Evolutionary conservation across 1,284 basidiomycete species (phyloP), one percentile per base, ranked within the genome.

Genomic region (Gomphus bonarii): DNA sequence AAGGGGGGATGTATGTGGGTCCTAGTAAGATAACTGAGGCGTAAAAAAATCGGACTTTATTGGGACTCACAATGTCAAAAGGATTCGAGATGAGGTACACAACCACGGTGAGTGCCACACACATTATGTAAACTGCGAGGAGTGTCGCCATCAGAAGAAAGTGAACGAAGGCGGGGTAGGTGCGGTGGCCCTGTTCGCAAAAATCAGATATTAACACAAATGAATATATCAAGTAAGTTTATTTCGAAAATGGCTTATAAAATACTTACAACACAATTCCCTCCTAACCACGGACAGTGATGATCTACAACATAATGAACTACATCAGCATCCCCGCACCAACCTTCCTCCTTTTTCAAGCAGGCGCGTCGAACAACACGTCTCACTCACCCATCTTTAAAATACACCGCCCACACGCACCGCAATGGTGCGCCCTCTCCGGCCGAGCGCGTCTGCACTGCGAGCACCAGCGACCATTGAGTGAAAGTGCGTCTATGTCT

Each of bases 261-360:
- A n/a, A 35, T 18, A 74, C 83, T 66, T 66, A 87, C 87, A 54
- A 95, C 79, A 68, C 91, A 95, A 66, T 78, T 85, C 55, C 75
- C 72, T 42, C 81, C 88, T 14, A 94, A 72, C 91, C 91, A 95
- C 3, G 85, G 85, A 66, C 91, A 95, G 66, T 95, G 91, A 67
- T 94, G 91, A 67, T 95, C 91, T 89, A 40, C 22, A 53, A 61
- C 42, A 58, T 59, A 47, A 62, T 31, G 8, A 16, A 11, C 9
- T 10, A 46, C 28, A 48, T 48, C 14, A 48, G 25, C 25, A 43
- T 43, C 20, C n/a, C 42, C 42, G 25, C 4, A 25, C 4, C 25
- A 25, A 25, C 25, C 25, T 2, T 25, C 25, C 25, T n/a, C 25
- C 25, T 25, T 25, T 25, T 25, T 25, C 25, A 25, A 25, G 28